Percentiles rank a stretch among this genome's conserved stretches.
phyloP scores from a whole-genome alignment of 2,329 filamentous ascomycete species.

The Talaromyces sp. region DNA sequence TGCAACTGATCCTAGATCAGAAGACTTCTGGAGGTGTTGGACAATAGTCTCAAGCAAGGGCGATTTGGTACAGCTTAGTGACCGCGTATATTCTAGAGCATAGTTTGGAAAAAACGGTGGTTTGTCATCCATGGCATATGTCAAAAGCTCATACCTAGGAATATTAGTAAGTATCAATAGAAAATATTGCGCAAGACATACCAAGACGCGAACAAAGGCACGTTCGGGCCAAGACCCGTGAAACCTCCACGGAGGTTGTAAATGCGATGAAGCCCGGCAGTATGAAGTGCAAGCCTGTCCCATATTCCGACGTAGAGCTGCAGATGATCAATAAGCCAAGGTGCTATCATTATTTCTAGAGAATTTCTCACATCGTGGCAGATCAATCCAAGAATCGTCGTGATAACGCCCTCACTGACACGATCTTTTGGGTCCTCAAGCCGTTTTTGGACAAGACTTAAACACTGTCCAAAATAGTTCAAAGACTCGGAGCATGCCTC shows the following conservation, averaged over 20 bases:
- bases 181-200: not conserved
- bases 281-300: slow-evolving; percentile 17
- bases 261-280: slow-evolving; percentile 15
- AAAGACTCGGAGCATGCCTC: slow-evolving; percentile 17
- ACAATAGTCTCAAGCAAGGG: not conserved
- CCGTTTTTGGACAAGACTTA: slow-evolving; percentile 15
- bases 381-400: slow-evolving; percentile 17
- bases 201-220: slow-evolving; percentile 9
- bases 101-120: slow-evolving; percentile 2
- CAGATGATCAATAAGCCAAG: not conserved
- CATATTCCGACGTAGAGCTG: slow-evolving; percentile 15
- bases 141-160: slow-evolving; percentile 5
- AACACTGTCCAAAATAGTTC: slow-evolving; percentile 16
- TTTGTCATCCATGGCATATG: slow-evolving; percentile 1
- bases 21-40: not conserved
- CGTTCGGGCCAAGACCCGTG: slow-evolving; percentile 7
- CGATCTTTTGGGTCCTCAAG: slow-evolving; percentile 13
- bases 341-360: not conserved
- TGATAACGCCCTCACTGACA: slow-evolving; percentile 15
- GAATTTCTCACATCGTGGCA: slow-evolving; percentile 17
- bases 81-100: not conserved
- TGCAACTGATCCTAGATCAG: not conserved
- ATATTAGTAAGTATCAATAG: not conserved
- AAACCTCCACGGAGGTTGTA: slow-evolving; percentile 15
- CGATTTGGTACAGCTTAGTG: not conserved